Evolutionary conservation across 2,329 filamentous ascomycete genomes (phyloP).

Genomic region (Microascus cirrosus): DNA sequence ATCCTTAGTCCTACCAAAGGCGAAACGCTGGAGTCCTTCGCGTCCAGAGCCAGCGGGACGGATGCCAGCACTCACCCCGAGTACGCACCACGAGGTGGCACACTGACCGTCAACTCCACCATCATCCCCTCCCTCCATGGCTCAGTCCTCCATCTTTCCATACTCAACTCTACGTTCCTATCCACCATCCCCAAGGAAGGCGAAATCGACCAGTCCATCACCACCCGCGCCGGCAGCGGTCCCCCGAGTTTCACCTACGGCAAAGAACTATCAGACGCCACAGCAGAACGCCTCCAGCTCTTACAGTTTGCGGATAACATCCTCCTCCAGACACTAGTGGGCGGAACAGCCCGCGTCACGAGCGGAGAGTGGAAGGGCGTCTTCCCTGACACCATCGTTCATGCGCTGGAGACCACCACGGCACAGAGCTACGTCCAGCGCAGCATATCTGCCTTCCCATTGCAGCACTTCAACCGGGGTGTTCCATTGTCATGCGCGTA

Average conservation of each 20-base stretch:
- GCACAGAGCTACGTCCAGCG: constrained; percentile 25
- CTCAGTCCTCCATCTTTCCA: constrained; percentile 14
- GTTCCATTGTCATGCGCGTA: constrained; percentile 16
- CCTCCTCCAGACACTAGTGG: constrained; percentile 17
- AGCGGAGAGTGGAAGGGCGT: constrained; percentile 14
- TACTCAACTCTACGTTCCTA: constrained; percentile 13
- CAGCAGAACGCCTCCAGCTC: constrained; percentile 13
- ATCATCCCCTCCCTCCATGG: constrained; percentile 15
- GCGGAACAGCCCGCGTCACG: constrained; percentile 16
- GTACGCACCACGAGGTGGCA: constrained; percentile 19
- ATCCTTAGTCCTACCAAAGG: constrained; percentile 5
- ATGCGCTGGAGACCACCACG: constrained; percentile 18
- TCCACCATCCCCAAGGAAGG: constrained; percentile 13
- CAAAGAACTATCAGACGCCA: constrained; percentile 15
- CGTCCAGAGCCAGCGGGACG: constrained; percentile 15
- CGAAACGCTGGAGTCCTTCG: constrained; percentile 16
- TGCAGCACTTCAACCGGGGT: constrained; percentile 19
- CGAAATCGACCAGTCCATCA: background rate
- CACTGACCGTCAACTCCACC: constrained; percentile 20
- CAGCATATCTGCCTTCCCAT: constrained; percentile 18
- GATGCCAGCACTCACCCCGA: constrained; percentile 20
- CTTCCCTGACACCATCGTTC: constrained; percentile 20
- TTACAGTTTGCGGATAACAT: constrained; percentile 21
- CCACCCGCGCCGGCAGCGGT: constrained; percentile 18
- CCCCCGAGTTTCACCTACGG: constrained; percentile 18